Conservation (phyloP, 208 protist species). For the Trypanosoma rangeli region DNA sequence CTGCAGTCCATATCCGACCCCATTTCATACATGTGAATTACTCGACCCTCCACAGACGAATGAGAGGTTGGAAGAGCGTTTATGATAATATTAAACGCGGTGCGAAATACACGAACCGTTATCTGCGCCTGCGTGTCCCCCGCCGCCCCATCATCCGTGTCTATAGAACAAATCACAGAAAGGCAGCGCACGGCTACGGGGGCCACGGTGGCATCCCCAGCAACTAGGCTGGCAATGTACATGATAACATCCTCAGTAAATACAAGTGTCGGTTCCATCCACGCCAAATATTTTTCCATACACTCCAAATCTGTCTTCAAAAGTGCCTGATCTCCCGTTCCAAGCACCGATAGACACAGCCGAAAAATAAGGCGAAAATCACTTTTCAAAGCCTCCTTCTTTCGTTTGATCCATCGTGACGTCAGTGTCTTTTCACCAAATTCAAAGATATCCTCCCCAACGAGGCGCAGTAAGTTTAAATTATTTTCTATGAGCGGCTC, state of each 20-base stretch:
- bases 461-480: conserved; percentile 95
- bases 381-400: conserved; percentile 94
- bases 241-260: conserved; percentile 67
- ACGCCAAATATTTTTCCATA: conserved; percentile 80
- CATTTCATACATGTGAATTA: conserved; percentile 66
- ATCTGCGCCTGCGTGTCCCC: conserved; percentile 68
- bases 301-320: conserved; percentile 76
- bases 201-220: conserved; percentile 45
- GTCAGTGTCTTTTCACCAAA: conserved; percentile 97
- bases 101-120: conserved; percentile 64
- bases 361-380: conserved; percentile 97
- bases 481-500: conserved; percentile 98
- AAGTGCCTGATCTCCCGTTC: conserved; percentile 46
- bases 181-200: conserved; percentile 61
- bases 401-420: conserved; percentile 91
- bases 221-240: conserved; percentile 44
- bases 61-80: conserved; percentile 68
- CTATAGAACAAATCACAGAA: conserved; percentile 63
- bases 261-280: conserved; percentile 77
- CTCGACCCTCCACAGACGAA: conserved; percentile 54
- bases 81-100: conserved; percentile 64
- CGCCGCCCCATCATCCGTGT: conserved; percentile 33
- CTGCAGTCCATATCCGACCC: conserved; percentile 58
- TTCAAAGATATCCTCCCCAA: conserved; percentile 98
- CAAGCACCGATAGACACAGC: conserved; percentile 85